Evolutionary conservation across 768 basidiomycete species (phyloP).

Genomic region (Kwoniella shandongensis): DNA sequence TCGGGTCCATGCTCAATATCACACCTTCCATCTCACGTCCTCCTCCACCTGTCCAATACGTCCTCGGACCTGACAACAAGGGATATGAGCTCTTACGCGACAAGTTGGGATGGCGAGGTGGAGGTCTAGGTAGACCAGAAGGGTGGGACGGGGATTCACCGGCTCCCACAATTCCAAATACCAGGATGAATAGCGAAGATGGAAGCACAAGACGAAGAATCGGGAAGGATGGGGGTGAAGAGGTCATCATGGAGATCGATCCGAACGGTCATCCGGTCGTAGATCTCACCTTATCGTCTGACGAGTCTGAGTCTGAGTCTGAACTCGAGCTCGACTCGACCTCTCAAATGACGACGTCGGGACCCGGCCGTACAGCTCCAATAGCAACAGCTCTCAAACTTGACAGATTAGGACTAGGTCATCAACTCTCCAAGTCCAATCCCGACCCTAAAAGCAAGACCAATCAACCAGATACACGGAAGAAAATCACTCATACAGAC

Average conservation of each 20-base stretch:
- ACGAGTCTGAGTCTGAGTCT: slow-evolving; percentile 1
- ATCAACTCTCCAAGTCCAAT: slow-evolving; percentile 9
- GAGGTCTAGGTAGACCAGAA: slow-evolving; percentile 37
- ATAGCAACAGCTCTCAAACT: slow-evolving; percentile 44
- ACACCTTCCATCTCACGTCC: background rate
- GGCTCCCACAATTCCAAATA: background rate
- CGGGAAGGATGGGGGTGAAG: background rate
- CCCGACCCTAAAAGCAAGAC: background rate
- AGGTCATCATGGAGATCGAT: slow-evolving; percentile 9
- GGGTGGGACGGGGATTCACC: slow-evolving; percentile 16
- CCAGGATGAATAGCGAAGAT: background rate
- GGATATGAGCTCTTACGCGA: slow-evolving; percentile 40
- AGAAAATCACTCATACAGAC: slow-evolving; percentile 39
- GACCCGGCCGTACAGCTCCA: slow-evolving; percentile 47
- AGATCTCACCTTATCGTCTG: slow-evolving; percentile 28
- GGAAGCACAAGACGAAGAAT: background rate
- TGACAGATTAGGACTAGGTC: slow-evolving; percentile 44
- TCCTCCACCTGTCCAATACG: slow-evolving; percentile 23
- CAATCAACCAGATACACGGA: slow-evolving; percentile 13
- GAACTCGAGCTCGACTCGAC: slow-evolving; percentile 3
- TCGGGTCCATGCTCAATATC: slow-evolving; percentile 32
- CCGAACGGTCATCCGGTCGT: slow-evolving; percentile 19
- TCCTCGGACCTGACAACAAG: slow-evolving; percentile 46
- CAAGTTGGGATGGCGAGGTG: slow-evolving; percentile 44
- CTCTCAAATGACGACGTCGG: slow-evolving; percentile 2